phyloP scores from a whole-genome alignment of 768 basidiomycete species.

The Xanthoconium purpureum region DNA sequence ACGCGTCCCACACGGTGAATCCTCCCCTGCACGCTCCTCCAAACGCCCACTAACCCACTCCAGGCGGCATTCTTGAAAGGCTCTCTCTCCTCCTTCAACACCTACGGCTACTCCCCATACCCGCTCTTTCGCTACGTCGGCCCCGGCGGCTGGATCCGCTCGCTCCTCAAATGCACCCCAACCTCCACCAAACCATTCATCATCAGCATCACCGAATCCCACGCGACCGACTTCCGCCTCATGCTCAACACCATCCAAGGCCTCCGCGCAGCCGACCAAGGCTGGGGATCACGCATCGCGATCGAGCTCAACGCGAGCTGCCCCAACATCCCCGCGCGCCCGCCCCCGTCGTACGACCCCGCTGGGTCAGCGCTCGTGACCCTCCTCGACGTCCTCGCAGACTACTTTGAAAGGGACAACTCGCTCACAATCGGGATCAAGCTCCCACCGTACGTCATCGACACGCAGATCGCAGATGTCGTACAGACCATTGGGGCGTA shows the following conservation, averaged over 20 bases:
- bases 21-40: neutral
- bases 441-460: slow-evolving; percentile 70
- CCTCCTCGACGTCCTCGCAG: slow-evolving; percentile 53
- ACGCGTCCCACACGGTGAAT: slow-evolving; percentile 55
- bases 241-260: slow-evolving; percentile 62
- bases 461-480: slow-evolving; percentile 57
- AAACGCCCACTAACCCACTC: slow-evolving; percentile 5
- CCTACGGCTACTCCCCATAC: slow-evolving; percentile 84
- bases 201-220: slow-evolving; percentile 72
- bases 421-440: slow-evolving; percentile 72
- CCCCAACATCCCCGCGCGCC: slow-evolving; percentile 64
- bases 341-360: slow-evolving; percentile 68
- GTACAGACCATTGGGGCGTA: slow-evolving; percentile 46
- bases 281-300: slow-evolving; percentile 48
- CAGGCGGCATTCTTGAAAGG: slow-evolving; percentile 61
- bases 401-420: slow-evolving; percentile 45
- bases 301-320: slow-evolving; percentile 85
- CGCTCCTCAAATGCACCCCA: slow-evolving; percentile 38
- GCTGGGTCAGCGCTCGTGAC: slow-evolving; percentile 40
- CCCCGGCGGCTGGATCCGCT: slow-evolving; percentile 46
- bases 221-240: slow-evolving; percentile 43
- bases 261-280: slow-evolving; percentile 42
- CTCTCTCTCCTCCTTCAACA: slow-evolving; percentile 66
- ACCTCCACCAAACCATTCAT: slow-evolving; percentile 62
- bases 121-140: slow-evolving; percentile 62